Conservation (phyloP, 2,329 filamentous ascomycete genomes). For the Blastomyces parvus region DNA sequence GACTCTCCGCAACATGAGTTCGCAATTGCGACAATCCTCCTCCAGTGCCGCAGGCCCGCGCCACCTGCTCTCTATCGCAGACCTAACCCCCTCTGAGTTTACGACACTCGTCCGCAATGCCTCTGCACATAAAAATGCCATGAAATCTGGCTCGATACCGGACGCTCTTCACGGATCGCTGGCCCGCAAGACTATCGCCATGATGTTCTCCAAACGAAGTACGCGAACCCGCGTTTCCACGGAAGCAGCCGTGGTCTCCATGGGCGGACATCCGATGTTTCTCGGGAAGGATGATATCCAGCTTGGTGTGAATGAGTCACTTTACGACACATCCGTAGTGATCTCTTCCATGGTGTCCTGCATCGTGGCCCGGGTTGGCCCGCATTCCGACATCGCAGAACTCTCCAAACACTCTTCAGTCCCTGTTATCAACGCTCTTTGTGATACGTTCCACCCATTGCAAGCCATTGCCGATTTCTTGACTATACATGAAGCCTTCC, state of each 20-base stretch:
- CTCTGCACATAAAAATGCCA: constrained; percentile 60
- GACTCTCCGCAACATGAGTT: constrained; percentile 15
- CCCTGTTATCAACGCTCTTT: constrained; percentile 79
- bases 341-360: constrained; percentile 89
- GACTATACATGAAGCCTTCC: constrained; percentile 74
- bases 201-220: constrained; percentile 95
- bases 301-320: constrained; percentile 82
- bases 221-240: constrained; percentile 90
- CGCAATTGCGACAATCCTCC: constrained; percentile 28
- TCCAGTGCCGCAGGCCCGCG: constrained; percentile 44
- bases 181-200: constrained; percentile 70
- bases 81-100: constrained; percentile 72
- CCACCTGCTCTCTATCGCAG: constrained; percentile 84
- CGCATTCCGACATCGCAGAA: constrained; percentile 63
- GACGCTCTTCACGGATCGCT: constrained; percentile 53
- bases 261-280: constrained; percentile 95
- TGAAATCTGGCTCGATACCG: constrained; percentile 60
- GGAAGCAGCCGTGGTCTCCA: constrained; percentile 75
- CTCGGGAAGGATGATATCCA: constrained; percentile 93
- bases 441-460: constrained; percentile 83
- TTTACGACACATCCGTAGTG: constrained; percentile 85
- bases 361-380: constrained; percentile 69
- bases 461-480: constrained; percentile 92
- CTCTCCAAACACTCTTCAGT: constrained; percentile 65
- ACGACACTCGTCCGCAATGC: constrained; percentile 76